These are phyloP conservation scores for Umbelopsis sp. DNA, from an alignment of 371 early-diverging fungal species.

Conservation along the genomic window DNA sequence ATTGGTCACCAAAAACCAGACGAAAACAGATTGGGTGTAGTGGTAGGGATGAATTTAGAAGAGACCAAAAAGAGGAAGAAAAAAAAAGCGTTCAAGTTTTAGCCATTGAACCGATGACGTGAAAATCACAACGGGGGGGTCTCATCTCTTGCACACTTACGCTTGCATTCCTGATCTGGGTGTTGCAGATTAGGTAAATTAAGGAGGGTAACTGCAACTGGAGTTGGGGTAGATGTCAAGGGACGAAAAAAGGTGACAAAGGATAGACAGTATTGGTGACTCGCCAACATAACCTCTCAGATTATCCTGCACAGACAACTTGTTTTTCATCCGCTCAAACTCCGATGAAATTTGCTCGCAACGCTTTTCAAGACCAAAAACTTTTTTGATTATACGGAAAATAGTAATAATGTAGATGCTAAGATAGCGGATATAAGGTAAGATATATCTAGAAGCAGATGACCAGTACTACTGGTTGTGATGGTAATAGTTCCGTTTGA, in stretches of 20 bases:
- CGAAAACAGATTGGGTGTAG: slow-evolving; percentile 7
- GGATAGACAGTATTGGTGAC: not conserved
- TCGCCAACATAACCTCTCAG: not conserved
- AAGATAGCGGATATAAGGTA: not conserved
- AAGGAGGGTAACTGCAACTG: not conserved
- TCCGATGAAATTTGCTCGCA: not conserved
- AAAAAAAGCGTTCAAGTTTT: slow-evolving; percentile 6
- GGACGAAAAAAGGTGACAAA: not conserved
- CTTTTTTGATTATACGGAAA: not conserved
- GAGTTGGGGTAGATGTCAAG: not conserved
- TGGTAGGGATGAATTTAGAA: not conserved
- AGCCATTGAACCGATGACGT: slow-evolving; percentile 11
- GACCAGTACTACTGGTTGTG: not conserved
- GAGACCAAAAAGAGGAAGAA: not conserved
- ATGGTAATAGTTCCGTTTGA: slow-evolving; percentile 8
- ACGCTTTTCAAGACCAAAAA: not conserved
- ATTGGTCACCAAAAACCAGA: slow-evolving; percentile 17
- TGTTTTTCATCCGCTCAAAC: not conserved
- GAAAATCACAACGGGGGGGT: not conserved
- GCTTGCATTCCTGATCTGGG: not conserved
- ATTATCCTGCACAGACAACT: slow-evolving; percentile 2
- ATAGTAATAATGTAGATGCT: not conserved
- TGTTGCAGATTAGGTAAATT: not conserved
- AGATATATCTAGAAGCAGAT: not conserved
- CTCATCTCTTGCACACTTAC: not conserved